phyloP scores from a whole-genome alignment of 805 yeast genomes.

The Wickerhamomyces sydowiorum region DNA sequence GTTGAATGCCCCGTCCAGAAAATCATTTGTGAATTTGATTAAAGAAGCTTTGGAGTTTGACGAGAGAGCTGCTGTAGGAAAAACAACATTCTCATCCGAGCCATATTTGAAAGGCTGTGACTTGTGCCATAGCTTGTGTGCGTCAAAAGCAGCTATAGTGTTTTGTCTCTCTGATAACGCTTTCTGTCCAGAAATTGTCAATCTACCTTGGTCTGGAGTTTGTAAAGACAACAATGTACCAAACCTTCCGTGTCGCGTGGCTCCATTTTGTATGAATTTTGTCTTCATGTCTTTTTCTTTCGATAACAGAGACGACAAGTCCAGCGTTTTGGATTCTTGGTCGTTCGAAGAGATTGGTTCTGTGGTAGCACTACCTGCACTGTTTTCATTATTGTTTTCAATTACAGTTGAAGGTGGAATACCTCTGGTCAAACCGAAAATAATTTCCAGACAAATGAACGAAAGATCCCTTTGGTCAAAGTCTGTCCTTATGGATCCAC shows the following conservation, averaged over 20 bases:
- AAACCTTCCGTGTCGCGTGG: slow-evolving; percentile 83
- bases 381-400: background rate
- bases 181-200: slow-evolving; percentile 71
- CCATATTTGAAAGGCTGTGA: slow-evolving; percentile 24
- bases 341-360: background rate
- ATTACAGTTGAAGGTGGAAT: slow-evolving; percentile 30
- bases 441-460: slow-evolving; percentile 59
- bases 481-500: slow-evolving; percentile 58
- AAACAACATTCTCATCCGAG: slow-evolving; percentile 22
- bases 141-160: slow-evolving; percentile 61
- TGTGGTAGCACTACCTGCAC: slow-evolving; percentile 1
- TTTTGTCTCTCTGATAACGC: slow-evolving; percentile 46
- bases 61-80: slow-evolving; percentile 23
- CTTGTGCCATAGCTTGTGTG: slow-evolving; percentile 59
- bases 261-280: slow-evolving; percentile 41
- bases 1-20: slow-evolving; percentile 73
- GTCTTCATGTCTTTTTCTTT: slow-evolving; percentile 54
- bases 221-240: slow-evolving; percentile 80
- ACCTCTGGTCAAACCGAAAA: slow-evolving; percentile 58
- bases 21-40: slow-evolving; percentile 44
- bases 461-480: slow-evolving; percentile 59
- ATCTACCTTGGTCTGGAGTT: slow-evolving; percentile 48
- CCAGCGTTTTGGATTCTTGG: background rate
- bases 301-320: slow-evolving; percentile 38
- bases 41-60: slow-evolving; percentile 27